Conservation (phyloP, 345 rosid genomes). For the Hevea brasiliensis region DNA sequence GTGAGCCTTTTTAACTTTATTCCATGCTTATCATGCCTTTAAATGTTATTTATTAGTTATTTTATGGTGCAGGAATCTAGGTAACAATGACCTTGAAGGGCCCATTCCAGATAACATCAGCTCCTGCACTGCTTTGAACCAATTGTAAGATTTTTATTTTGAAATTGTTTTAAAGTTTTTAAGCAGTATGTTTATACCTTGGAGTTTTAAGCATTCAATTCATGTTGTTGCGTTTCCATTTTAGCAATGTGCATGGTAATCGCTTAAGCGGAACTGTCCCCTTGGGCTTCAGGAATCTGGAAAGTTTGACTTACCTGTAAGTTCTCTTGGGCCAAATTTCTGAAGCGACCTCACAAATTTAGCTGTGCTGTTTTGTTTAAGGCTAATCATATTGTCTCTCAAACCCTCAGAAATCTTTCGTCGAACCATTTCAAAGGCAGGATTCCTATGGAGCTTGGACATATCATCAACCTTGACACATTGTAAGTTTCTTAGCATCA, state of each 20-base stretch:
- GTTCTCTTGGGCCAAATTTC: conserved; percentile 15
- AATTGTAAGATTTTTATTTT: conserved; percentile 50
- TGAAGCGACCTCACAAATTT: not conserved
- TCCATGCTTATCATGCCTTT: not conserved
- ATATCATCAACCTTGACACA: conserved; percentile 79
- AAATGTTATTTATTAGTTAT: not conserved
- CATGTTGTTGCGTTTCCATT: not conserved
- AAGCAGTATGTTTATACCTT: too few species aligned
- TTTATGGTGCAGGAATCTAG: conserved; percentile 69
- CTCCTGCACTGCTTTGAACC: conserved; percentile 85
- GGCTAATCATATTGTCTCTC: not conserved
- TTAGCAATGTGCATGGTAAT: conserved; percentile 88
- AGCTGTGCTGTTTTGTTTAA: too few species aligned
- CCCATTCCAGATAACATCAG: conserved; percentile 82
- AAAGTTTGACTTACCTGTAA: conserved; percentile 90
- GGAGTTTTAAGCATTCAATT: not conserved
- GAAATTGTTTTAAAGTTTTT: not conserved
- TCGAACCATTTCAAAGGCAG: conserved; percentile 68
- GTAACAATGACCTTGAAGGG: conserved; percentile 75
- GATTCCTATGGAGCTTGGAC: conserved; percentile 79
- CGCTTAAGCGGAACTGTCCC: conserved; percentile 78
- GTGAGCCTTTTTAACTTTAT: conserved; percentile 37
- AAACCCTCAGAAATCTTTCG: conserved; percentile 67
- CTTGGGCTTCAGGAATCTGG: conserved; percentile 59
- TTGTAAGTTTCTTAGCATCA: conserved; percentile 59